Percentiles rank a stretch among this genome's conserved stretches.
phyloP scores from a whole-genome alignment of 2,329 filamentous ascomycete genomes.

The Colletotrichum cereale region DNA sequence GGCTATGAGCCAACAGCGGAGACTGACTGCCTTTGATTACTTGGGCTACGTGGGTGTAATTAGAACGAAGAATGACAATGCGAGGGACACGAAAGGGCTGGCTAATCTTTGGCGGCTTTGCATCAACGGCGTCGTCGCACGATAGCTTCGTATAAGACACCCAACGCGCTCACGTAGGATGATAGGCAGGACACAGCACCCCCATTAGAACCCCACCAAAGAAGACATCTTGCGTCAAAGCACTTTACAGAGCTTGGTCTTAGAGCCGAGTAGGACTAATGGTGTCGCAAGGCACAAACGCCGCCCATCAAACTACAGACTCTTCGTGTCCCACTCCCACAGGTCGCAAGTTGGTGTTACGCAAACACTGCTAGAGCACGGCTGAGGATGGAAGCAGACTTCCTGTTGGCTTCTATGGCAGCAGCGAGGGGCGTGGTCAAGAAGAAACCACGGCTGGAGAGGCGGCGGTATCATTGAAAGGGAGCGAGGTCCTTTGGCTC shows the following conservation, averaged over 20 bases:
- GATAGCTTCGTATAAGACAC: neutral
- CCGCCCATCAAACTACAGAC: neutral
- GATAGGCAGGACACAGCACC: no score
- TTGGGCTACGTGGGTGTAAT: neutral
- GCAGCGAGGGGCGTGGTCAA: neutral
- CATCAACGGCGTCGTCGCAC: neutral
- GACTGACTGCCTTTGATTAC: neutral
- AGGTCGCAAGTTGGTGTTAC: neutral
- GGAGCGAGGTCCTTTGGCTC: no score
- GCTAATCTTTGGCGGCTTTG: neutral
- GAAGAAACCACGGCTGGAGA: neutral
- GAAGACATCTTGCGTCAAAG: no score
- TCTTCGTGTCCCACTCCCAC: neutral
- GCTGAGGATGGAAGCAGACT: no score
- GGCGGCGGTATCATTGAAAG: no score
- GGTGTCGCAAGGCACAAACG: neutral
- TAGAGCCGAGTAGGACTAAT: neutral
- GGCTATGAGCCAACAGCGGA: neutral
- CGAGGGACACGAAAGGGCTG: neutral
- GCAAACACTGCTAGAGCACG: neutral
- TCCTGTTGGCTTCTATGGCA: no score
- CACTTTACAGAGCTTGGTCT: neutral
- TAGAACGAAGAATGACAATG: neutral
- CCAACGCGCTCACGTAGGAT: neutral
- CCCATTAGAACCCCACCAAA: neutral